Evolutionary conservation across 345 rosid genomes (phyloP).

Genomic region (Aurinia saxatilis): DNA sequence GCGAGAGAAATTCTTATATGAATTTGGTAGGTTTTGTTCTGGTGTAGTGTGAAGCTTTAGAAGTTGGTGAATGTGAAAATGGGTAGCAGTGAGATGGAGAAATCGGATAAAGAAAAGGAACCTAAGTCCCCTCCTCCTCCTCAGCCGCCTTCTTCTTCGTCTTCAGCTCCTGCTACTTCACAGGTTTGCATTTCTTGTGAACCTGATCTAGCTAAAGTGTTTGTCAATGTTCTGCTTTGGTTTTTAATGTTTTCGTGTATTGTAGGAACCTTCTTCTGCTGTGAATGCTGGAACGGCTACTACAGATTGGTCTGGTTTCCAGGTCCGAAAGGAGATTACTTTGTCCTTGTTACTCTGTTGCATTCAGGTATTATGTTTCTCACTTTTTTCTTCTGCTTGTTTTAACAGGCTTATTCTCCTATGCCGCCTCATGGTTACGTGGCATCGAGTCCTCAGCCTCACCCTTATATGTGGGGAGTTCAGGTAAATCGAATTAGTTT

Average conservation of each 20-base stretch:
- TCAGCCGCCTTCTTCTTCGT: constrained; percentile 34
- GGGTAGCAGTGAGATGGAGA: constrained; percentile 70
- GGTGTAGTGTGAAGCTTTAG: constrained; percentile 40
- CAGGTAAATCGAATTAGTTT: constrained; percentile 80
- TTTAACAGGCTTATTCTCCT: constrained; percentile 81
- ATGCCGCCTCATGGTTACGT: constrained; percentile 89
- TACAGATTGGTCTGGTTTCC: constrained; percentile 93
- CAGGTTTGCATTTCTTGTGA: constrained; percentile 40
- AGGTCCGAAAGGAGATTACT: constrained; percentile 40
- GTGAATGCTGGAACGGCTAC: constrained; percentile 51
- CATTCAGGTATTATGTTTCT: not conserved
- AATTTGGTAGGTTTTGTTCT: no score
- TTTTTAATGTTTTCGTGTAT: constrained; percentile 5
- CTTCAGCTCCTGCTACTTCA: constrained; percentile 37
- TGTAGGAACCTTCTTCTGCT: constrained; percentile 63
- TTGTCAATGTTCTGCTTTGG: not conserved
- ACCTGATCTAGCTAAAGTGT: not conserved
- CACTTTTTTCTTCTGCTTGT: constrained; percentile 1
- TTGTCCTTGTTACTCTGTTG: not conserved
- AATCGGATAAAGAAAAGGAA: constrained; percentile 63
- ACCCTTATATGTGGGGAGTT: constrained; percentile 98
- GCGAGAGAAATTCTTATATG: not conserved
- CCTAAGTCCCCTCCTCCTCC: constrained; percentile 35
- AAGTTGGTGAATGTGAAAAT: constrained; percentile 33
- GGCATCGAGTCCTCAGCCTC: constrained; percentile 95